Evolutionary conservation across 2,329 filamentous ascomycete species (phyloP).

Genomic region (Microcyclospora tardicrescens): DNA sequence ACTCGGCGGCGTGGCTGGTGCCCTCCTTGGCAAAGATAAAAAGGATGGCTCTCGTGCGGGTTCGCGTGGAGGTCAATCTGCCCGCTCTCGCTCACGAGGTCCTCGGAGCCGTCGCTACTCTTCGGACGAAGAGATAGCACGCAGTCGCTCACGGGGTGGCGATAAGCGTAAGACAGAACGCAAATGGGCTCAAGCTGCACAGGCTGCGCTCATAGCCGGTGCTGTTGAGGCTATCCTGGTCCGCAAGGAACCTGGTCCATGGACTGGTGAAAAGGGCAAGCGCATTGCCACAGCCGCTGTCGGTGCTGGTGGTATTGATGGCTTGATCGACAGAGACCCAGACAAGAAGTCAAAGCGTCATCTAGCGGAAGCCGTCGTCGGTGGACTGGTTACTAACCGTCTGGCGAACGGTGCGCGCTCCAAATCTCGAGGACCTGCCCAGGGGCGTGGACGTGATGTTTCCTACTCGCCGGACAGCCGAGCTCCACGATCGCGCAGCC

Average conservation of each 20-base stretch:
- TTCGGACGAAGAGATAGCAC: slow-evolving; percentile 31
- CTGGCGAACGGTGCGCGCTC: slow-evolving; percentile 68
- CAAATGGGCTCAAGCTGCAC: slow-evolving; percentile 62
- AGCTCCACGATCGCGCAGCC: slow-evolving; percentile 50
- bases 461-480: slow-evolving; percentile 25
- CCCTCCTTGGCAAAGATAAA: slow-evolving; percentile 40
- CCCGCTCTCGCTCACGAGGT: slow-evolving; percentile 38
- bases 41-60: slow-evolving; percentile 52
- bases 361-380: slow-evolving; percentile 74
- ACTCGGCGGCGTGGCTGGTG: slow-evolving; percentile 41
- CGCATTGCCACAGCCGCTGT: slow-evolving; percentile 77
- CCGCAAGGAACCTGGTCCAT: slow-evolving; percentile 75
- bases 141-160: slow-evolving; percentile 37
- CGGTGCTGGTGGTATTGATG: slow-evolving; percentile 76
- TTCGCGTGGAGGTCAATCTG: slow-evolving; percentile 37
- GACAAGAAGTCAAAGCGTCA: slow-evolving; percentile 67
- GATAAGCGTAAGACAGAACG: slow-evolving; percentile 49
- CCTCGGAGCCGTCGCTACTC: slow-evolving; percentile 37
- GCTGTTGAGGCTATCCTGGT: slow-evolving; percentile 86
- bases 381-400: slow-evolving; percentile 74
- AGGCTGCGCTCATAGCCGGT: slow-evolving; percentile 79
- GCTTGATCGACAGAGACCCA: slow-evolving; percentile 53
- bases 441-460: slow-evolving; percentile 28
- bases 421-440: slow-evolving; percentile 39
- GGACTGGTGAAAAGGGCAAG: slow-evolving; percentile 85